These are phyloP conservation scores for Vitis hybrid DNA, from an alignment of 177 flowering plant species.

Conservation along the genomic window DNA sequence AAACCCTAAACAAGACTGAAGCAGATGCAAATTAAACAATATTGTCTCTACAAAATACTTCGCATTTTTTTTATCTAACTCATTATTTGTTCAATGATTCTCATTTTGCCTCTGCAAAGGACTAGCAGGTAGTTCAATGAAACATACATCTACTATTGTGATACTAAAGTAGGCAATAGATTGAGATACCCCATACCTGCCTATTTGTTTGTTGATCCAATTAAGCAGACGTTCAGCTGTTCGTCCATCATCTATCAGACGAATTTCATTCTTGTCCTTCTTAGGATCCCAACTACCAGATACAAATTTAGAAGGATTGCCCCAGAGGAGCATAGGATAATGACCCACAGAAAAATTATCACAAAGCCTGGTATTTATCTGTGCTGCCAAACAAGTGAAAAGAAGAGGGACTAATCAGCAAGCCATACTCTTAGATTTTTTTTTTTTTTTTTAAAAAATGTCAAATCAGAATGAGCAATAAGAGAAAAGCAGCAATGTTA, in stretches of 20 bases:
- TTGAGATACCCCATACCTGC: conserved; percentile 41
- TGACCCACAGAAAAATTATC: conserved; percentile 76
- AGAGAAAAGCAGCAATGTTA: neutral
- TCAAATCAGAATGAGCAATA: neutral
- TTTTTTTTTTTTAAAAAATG: no score
- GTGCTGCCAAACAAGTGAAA: conserved; percentile 74
- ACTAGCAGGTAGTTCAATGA: neutral
- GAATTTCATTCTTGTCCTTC: conserved; percentile 56
- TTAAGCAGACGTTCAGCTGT: conserved; percentile 85
- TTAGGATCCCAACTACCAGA: conserved; percentile 64
- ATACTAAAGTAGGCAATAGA: neutral
- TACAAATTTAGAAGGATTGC: conserved; percentile 69
- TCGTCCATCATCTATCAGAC: conserved; percentile 60
- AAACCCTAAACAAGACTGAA: no score
- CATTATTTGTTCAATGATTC: neutral
- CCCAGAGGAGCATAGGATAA: conserved; percentile 96
- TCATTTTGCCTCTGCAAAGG: neutral
- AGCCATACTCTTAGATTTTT: conserved; percentile 9
- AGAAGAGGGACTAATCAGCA: conserved; percentile 29
- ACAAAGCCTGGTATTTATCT: conserved; percentile 89
- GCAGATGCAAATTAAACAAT: neutral
- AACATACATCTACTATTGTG: neutral
- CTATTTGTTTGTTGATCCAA: conserved; percentile 80
- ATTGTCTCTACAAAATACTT: neutral
- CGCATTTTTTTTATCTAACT: neutral